These are phyloP conservation scores for Macadamia integrifolia DNA, from an alignment of 164 flowering plant genomes.

Conservation along the genomic window DNA sequence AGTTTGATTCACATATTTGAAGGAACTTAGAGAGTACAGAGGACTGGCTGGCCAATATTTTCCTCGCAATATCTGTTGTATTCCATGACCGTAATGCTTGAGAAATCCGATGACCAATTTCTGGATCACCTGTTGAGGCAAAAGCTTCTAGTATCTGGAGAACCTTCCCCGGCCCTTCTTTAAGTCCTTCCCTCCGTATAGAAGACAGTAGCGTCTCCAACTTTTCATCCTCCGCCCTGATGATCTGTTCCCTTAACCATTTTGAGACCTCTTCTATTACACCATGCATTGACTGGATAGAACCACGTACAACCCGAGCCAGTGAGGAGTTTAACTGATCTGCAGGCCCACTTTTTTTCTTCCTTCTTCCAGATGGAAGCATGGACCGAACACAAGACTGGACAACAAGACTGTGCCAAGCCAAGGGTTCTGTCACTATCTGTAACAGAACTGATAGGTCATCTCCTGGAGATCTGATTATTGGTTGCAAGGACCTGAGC, in stretches of 20 bases:
- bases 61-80: conserved; percentile 46
- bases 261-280: conserved; percentile 40
- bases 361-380: conserved; percentile 68
- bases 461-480: conserved; percentile 29
- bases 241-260: conserved; percentile 46
- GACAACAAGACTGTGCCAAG: conserved; percentile 77
- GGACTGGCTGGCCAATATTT: conserved; percentile 37
- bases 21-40: conserved; percentile 39
- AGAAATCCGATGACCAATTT: conserved; percentile 42
- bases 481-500: conserved; percentile 29
- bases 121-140: conserved; percentile 22
- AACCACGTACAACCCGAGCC: conserved; percentile 29
- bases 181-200: conserved; percentile 25
- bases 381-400: conserved; percentile 64
- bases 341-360: conserved; percentile 56
- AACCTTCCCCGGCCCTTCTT: conserved; percentile 59
- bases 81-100: conserved; percentile 52
- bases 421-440: conserved; percentile 69
- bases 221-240: conserved; percentile 35
- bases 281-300: conserved; percentile 36
- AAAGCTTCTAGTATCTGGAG: conserved; percentile 35
- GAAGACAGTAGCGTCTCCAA: conserved; percentile 38
- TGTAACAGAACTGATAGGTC: conserved; percentile 47
- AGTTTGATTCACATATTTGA: conserved; percentile 48
- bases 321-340: conserved; percentile 37